These are phyloP conservation scores for Lactifluus echinatus DNA, from an alignment of 768 basidiomycete genomes.

Conservation along the genomic window DNA sequence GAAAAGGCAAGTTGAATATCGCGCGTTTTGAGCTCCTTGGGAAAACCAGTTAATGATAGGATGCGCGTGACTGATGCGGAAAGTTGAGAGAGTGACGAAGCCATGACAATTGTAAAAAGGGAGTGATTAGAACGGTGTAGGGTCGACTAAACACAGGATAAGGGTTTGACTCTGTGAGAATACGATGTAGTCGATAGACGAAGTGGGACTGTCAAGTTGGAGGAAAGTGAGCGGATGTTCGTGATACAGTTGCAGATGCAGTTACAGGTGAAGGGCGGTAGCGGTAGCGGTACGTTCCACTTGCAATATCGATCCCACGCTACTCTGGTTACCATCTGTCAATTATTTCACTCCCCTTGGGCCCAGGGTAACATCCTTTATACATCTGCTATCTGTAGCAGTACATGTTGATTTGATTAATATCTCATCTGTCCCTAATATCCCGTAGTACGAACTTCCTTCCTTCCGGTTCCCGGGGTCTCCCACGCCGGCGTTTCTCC, in stretches of 20 bases:
- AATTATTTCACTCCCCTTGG: background rate
- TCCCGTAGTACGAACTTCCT: background rate
- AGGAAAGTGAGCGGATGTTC: background rate
- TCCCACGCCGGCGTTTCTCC: constrained; percentile 2
- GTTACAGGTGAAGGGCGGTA: no score
- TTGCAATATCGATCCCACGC: background rate
- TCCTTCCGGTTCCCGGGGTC: background rate
- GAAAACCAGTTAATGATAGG: constrained; percentile 84
- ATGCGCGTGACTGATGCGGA: constrained; percentile 96
- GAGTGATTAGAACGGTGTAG: constrained; percentile 13
- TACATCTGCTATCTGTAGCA: background rate
- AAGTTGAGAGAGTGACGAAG: constrained; percentile 67
- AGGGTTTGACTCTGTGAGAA: constrained; percentile 9
- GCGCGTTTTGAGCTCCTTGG: constrained; percentile 93
- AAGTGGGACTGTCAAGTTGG: background rate
- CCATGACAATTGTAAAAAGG: constrained; percentile 36
- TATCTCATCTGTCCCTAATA: no score
- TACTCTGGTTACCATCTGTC: background rate
- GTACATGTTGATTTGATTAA: background rate
- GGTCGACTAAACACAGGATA: background rate
- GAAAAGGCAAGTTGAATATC: constrained; percentile 89
- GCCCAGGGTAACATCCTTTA: background rate
- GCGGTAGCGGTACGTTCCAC: background rate
- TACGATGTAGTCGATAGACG: constrained; percentile 11
- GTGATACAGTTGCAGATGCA: background rate